Evolutionary conservation across 108 stramenopile genomes (phyloP).

Genomic region (Pseudonitzschia pungens): DNA sequence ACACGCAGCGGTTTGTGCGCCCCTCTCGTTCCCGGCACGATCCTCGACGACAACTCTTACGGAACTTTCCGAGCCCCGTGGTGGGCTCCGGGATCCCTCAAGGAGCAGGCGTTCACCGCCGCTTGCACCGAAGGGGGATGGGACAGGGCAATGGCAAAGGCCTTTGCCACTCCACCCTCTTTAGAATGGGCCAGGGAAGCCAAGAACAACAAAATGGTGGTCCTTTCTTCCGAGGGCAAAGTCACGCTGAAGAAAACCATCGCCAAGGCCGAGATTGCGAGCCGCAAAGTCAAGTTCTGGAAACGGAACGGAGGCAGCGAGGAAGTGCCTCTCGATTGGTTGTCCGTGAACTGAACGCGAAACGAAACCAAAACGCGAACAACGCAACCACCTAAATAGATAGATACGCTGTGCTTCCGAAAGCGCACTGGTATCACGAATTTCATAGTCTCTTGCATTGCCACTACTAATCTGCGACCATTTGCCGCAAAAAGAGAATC

Average conservation of each 20-base stretch:
- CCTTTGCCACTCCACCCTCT: not conserved
- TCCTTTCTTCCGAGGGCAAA: constrained; percentile 2
- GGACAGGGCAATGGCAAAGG: not conserved
- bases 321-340: constrained; percentile 14
- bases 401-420: too few species aligned
- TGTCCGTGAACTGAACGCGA: not conserved
- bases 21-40: constrained; percentile 25
- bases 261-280: constrained; percentile 17
- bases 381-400: too few species aligned
- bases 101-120: not conserved
- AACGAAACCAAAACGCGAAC: not conserved
- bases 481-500: too few species aligned
- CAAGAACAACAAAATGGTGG: constrained; percentile 11
- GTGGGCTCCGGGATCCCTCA: constrained; percentile 29
- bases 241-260: constrained; percentile 3
- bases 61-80: constrained; percentile 27
- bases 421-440: too few species aligned
- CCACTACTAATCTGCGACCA: too few species aligned
- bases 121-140: constrained; percentile 4
- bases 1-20: constrained; percentile 13
- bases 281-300: constrained; percentile 20
- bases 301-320: constrained; percentile 23
- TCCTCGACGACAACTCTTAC: constrained; percentile 8
- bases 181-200: constrained; percentile 25
- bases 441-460: too few species aligned